Conservation (phyloP, 768 basidiomycete species). For the Amanita molliuscula region DNA sequence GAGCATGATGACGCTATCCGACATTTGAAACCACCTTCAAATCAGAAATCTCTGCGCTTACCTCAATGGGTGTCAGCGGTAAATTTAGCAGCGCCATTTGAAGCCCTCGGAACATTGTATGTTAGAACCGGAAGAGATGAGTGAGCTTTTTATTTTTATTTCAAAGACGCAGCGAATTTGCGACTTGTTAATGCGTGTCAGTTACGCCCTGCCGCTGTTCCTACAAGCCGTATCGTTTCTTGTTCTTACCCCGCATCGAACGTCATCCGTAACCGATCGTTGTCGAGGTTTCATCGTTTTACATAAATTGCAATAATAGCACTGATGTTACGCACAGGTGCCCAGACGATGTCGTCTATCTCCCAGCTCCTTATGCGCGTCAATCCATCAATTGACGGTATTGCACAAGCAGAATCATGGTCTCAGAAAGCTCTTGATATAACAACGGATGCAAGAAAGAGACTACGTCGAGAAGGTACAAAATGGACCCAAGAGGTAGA, state of each 20-base stretch:
- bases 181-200: slow-evolving; percentile 14
- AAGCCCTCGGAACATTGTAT: slow-evolving; percentile 56
- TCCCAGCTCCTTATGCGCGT: slow-evolving; percentile 31
- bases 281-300: slow-evolving; percentile 42
- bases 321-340: slow-evolving; percentile 19
- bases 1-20: neutral
- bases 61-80: slow-evolving; percentile 50
- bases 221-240: slow-evolving; percentile 55
- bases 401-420: slow-evolving; percentile 50
- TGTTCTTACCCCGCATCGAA: slow-evolving; percentile 34
- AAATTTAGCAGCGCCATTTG: slow-evolving; percentile 59
- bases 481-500: slow-evolving; percentile 19
- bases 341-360: slow-evolving; percentile 36
- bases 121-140: slow-evolving; percentile 43
- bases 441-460: slow-evolving; percentile 7
- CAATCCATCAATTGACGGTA: slow-evolving; percentile 18
- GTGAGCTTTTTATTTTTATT: slow-evolving; percentile 22
- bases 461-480: slow-evolving; percentile 18
- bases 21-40: neutral
- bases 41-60: slow-evolving; percentile 26
- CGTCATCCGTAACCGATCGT: slow-evolving; percentile 32
- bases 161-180: neutral
- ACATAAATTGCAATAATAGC: neutral
- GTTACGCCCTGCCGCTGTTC: slow-evolving; percentile 57
- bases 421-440: slow-evolving; percentile 33